These are phyloP conservation scores for Tephrocybe sp. DNA, from an alignment of 768 basidiomycete species.

Conservation along the genomic window DNA sequence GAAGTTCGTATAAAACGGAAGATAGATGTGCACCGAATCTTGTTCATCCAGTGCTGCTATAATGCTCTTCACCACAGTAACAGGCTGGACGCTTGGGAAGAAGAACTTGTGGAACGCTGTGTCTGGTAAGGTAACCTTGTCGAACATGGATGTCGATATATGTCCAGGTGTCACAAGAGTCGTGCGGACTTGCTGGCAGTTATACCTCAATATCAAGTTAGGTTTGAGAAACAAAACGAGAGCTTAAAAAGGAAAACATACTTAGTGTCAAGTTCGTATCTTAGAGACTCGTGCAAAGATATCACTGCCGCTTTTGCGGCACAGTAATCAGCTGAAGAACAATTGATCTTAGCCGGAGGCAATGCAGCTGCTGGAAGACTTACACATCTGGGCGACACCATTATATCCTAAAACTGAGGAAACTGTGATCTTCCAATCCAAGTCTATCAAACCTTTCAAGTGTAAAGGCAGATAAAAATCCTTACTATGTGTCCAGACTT, in stretches of 20 bases:
- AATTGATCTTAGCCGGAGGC: not conserved
- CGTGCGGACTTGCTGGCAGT: conserved; percentile 77
- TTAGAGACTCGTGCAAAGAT: conserved; percentile 77
- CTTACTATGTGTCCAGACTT: conserved; percentile 84
- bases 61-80: conserved; percentile 76
- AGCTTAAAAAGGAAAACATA: conserved; percentile 22
- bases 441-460: conserved; percentile 11
- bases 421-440: conserved; percentile 58
- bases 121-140: conserved; percentile 47
- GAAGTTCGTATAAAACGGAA: conserved; percentile 73
- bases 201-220: conserved; percentile 50
- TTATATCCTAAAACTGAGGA: conserved; percentile 72
- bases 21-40: conserved; percentile 63
- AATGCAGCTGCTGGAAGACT: conserved; percentile 21
- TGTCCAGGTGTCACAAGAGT: conserved; percentile 84
- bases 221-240: not conserved
- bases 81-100: conserved; percentile 69
- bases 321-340: conserved; percentile 71
- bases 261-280: conserved; percentile 85
- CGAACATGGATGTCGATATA: conserved; percentile 77
- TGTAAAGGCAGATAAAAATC: conserved; percentile 6
- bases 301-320: conserved; percentile 92
- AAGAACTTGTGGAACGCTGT: conserved; percentile 64
- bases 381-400: conserved; percentile 76
- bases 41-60: conserved; percentile 80